These are phyloP conservation scores for Arthrobotrys sinensis DNA, from an alignment of 2,329 filamentous ascomycete genomes.

Conservation along the genomic window DNA sequence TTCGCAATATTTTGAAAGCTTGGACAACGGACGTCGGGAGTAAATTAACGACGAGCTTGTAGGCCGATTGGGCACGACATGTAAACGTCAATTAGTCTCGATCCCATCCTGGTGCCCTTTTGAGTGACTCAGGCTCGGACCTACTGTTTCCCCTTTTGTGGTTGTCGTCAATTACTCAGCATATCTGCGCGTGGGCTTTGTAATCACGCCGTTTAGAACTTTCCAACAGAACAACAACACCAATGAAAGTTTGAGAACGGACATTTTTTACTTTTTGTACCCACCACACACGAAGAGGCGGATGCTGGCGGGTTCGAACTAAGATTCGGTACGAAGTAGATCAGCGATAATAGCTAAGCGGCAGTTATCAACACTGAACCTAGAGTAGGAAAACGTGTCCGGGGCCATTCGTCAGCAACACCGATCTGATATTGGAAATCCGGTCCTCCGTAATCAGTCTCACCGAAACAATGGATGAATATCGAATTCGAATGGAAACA, in stretches of 20 bases:
- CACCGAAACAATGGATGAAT: constrained; percentile 11
- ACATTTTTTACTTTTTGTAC: constrained; percentile 33
- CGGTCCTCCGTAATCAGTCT: constrained; percentile 20
- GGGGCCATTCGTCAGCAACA: constrained; percentile 42
- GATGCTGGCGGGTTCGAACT: constrained; percentile 33
- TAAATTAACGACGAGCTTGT: constrained; percentile 10
- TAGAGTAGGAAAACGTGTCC: not conserved
- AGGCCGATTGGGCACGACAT: constrained; percentile 41
- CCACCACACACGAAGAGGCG: constrained; percentile 12
- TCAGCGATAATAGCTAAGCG: constrained; percentile 9
- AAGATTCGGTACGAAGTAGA: constrained; percentile 11
- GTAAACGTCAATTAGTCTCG: not conserved
- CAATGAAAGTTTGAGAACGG: not conserved
- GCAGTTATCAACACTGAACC: constrained; percentile 6
- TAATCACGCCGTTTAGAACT: constrained; percentile 22
- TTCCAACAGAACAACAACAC: constrained; percentile 20
- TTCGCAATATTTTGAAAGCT: not conserved
- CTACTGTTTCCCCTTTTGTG: constrained; percentile 20
- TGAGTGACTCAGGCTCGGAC: constrained; percentile 42
- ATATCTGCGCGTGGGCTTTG: constrained; percentile 17
- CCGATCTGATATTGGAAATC: constrained; percentile 49
- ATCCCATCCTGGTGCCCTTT: not conserved
- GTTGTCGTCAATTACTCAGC: constrained; percentile 43
- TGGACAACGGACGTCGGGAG: constrained; percentile 25
- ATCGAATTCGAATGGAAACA: not conserved